Evolutionary conservation across 805 yeast species (phyloP).

Genomic region (Hanseniaspora meyeri): DNA sequence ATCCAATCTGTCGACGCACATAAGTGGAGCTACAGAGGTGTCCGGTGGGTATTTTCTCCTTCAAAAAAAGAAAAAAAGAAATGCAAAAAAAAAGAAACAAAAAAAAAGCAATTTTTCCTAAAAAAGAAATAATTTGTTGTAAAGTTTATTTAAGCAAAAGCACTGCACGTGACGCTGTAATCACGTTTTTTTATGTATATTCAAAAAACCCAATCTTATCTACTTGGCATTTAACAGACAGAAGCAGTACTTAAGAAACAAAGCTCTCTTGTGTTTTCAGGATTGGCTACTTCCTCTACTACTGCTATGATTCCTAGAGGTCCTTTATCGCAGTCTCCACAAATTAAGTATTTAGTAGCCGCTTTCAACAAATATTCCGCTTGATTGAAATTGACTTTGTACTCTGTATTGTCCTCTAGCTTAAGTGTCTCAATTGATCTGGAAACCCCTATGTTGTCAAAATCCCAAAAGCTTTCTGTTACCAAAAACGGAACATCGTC

Average conservation of each 20-base stretch:
- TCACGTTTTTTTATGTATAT: not conserved
- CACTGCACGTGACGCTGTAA: not conserved
- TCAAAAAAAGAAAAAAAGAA: not conserved
- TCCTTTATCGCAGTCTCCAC: constrained; percentile 70
- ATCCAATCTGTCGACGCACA: not conserved
- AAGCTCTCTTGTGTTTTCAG: not conserved
- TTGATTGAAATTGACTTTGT: constrained; percentile 13
- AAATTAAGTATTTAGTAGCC: constrained; percentile 45
- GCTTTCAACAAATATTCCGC: constrained; percentile 22
- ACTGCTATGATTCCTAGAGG: constrained; percentile 57
- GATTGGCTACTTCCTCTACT: constrained; percentile 15
- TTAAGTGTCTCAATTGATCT: constrained; percentile 18
- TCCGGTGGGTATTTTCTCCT: not conserved
- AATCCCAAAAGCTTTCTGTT: constrained; percentile 59
- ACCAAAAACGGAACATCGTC: constrained; percentile 28
- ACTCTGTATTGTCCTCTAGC: constrained; percentile 19
- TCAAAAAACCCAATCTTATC: not conserved
- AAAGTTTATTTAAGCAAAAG: not conserved
- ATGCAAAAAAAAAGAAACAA: not conserved
- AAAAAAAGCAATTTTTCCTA: not conserved
- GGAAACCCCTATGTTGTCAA: constrained; percentile 69
- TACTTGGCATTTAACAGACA: not conserved
- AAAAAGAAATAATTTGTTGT: not conserved
- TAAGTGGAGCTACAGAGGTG: not conserved
- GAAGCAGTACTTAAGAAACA: constrained; percentile 6